phyloP scores from a whole-genome alignment of 306 rosid genomes.

The Prinsepia uniflora region DNA sequence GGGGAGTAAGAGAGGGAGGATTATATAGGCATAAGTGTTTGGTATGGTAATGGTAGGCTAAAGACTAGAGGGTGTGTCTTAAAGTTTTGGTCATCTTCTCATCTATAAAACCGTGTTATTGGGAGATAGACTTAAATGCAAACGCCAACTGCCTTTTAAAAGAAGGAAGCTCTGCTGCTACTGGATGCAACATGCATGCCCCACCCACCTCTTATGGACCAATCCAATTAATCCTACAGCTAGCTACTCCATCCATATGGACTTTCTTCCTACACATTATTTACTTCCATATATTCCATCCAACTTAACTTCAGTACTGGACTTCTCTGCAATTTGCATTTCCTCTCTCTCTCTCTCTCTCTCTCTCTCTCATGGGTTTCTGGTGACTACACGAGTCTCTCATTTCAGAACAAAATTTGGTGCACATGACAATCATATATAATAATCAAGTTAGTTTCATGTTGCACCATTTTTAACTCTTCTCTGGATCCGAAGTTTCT shows the following conservation, averaged over 20 bases:
- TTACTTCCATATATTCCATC: too few species aligned
- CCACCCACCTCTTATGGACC: not conserved
- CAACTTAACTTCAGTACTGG: too few species aligned
- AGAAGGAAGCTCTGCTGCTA: not conserved
- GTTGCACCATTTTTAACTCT: too few species aligned
- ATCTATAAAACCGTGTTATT: slow-evolving; percentile 39
- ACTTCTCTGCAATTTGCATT: too few species aligned
- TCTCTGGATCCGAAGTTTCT: too few species aligned
- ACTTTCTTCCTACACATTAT: too few species aligned
- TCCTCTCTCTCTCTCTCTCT: slow-evolving; percentile 9
- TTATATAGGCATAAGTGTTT: slow-evolving; percentile 36
- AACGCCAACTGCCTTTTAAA: slow-evolving; percentile 45
- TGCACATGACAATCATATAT: not conserved
- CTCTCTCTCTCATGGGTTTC: not conserved
- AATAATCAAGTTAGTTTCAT: too few species aligned
- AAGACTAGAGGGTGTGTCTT: slow-evolving; percentile 20
- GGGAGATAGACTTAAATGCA: slow-evolving; percentile 35
- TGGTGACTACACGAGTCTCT: not conserved
- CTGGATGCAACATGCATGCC: not conserved
- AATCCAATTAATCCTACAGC: too few species aligned
- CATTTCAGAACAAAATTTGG: not conserved
- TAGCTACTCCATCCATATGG: too few species aligned
- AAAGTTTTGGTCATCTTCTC: slow-evolving; percentile 37
- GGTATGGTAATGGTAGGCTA: not conserved
- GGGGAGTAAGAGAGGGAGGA: not conserved